phyloP scores from a whole-genome alignment of 108 stramenopile species.

The Ochromonas danica region DNA sequence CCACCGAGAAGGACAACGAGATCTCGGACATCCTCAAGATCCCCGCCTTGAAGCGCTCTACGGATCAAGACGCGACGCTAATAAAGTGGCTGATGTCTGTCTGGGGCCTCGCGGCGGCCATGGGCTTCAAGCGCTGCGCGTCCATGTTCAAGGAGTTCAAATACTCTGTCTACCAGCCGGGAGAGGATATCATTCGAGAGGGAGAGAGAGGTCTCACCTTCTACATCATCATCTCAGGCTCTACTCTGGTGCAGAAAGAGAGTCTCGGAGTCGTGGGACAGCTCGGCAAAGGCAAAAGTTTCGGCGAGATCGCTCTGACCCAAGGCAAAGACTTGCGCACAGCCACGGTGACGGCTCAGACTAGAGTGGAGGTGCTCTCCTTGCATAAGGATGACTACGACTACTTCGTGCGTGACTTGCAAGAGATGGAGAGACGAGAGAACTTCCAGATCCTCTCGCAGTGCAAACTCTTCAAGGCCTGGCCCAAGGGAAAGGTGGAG shows the following conservation, averaged over 20 bases:
- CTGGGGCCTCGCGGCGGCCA: not conserved
- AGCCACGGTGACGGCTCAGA: slow-evolving; percentile 20
- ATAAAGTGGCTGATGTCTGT: slow-evolving; percentile 36
- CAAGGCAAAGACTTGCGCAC: slow-evolving; percentile 32
- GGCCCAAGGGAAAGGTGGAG: not conserved
- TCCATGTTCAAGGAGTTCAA: slow-evolving; percentile 32
- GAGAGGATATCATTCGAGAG: slow-evolving; percentile 18
- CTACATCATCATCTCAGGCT: slow-evolving; percentile 29
- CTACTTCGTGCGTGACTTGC: slow-evolving; percentile 13
- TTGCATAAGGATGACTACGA: slow-evolving; percentile 22
- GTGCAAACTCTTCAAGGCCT: slow-evolving; percentile 20
- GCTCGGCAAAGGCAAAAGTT: slow-evolving; percentile 18
- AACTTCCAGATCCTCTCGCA: slow-evolving; percentile 9
- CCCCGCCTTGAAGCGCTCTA: not conserved
- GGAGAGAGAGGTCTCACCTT: slow-evolving; percentile 28
- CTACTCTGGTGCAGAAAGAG: not conserved
- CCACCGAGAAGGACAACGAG: not conserved
- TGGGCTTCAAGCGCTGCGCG: slow-evolving; percentile 28
- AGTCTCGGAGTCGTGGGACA: slow-evolving; percentile 17
- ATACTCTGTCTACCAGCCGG: not conserved
- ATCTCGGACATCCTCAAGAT: slow-evolving; percentile 13
- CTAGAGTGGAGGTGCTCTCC: slow-evolving; percentile 14
- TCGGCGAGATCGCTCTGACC: slow-evolving; percentile 34
- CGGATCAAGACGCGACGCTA: not conserved
- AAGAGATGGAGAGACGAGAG: slow-evolving; percentile 19